These are phyloP conservation scores for Closterium sp. DNA, from an alignment of 139 green algal species.

Conservation along the genomic window DNA sequence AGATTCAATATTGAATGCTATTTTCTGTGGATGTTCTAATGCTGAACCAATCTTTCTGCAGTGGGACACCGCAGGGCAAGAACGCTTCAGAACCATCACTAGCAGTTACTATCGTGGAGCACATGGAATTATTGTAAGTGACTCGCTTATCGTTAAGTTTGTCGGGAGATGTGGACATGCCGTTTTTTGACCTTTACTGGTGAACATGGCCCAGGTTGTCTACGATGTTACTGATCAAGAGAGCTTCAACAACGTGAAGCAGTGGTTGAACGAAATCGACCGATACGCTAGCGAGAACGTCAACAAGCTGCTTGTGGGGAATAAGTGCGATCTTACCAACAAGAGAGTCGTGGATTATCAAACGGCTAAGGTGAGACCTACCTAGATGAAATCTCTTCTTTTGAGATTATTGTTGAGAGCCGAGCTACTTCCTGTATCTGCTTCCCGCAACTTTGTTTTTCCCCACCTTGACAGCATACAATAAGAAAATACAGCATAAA, in stretches of 20 bases:
- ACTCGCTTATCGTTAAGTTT: background rate
- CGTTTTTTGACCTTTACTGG: background rate
- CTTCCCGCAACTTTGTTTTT: background rate
- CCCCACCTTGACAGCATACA: background rate
- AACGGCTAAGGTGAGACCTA: conserved; percentile 77
- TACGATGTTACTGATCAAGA: conserved; percentile 99
- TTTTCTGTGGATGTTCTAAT: background rate
- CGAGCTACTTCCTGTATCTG: background rate
- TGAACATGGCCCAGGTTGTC: conserved; percentile 65
- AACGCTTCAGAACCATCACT: conserved; percentile 98
- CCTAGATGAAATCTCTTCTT: background rate
- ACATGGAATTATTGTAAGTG: conserved; percentile 91
- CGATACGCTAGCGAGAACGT: conserved; percentile 99
- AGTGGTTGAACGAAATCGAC: conserved; percentile 99
- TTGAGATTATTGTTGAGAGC: too few species aligned
- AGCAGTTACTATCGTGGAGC: conserved; percentile 96
- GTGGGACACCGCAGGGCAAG: conserved; percentile 99
- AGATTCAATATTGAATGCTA: background rate
- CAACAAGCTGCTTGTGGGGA: conserved; percentile 99
- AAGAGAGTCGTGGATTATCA: conserved; percentile 96
- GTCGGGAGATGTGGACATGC: background rate
- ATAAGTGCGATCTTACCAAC: conserved; percentile 94
- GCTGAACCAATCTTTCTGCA: conserved; percentile 54
- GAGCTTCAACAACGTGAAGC: conserved; percentile 99
- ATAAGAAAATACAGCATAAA: background rate